A percentile compares a stretch with the other conserved stretches of the same genome.
These are phyloP conservation scores for Fragaria ananassa DNA, from an alignment of 306 rosid species.

Conservation along the genomic window DNA sequence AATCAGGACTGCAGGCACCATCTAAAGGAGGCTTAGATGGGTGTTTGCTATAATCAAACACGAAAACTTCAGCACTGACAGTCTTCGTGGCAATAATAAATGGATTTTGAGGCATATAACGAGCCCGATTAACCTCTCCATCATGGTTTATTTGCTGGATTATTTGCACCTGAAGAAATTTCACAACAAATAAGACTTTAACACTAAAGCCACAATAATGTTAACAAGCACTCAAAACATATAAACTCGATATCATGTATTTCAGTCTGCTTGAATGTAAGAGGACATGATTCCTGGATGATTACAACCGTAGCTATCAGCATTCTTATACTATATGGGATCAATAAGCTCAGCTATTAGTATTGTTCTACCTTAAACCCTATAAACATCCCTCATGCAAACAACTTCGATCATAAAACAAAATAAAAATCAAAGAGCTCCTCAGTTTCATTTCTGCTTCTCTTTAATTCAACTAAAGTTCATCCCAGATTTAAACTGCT, in stretches of 20 bases:
- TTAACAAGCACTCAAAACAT: not conserved
- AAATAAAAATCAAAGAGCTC: too few species aligned
- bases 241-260: not conserved
- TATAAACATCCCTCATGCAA: not conserved
- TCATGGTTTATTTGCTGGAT: constrained; percentile 97
- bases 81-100: constrained; percentile 94
- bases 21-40: constrained; percentile 96
- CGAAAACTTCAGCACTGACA: constrained; percentile 85
- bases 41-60: constrained; percentile 92
- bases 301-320: not conserved
- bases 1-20: constrained; percentile 91
- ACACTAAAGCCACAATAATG: not conserved
- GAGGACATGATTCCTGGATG: not conserved
- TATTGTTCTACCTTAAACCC: not conserved
- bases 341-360: not conserved
- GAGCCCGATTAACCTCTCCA: constrained; percentile 95
- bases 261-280: not conserved
- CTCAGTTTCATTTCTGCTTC: not conserved
- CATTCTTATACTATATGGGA: not conserved
- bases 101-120: constrained; percentile 88
- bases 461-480: not conserved
- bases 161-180: constrained; percentile 65
- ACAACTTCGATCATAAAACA: not conserved
- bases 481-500: not conserved
- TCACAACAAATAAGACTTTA: not conserved